Evolutionary conservation across 1,284 basidiomycete species (phyloP), one percentile per base, ranked within the genome.

Genomic region (Puccinia sorghi): DNA sequence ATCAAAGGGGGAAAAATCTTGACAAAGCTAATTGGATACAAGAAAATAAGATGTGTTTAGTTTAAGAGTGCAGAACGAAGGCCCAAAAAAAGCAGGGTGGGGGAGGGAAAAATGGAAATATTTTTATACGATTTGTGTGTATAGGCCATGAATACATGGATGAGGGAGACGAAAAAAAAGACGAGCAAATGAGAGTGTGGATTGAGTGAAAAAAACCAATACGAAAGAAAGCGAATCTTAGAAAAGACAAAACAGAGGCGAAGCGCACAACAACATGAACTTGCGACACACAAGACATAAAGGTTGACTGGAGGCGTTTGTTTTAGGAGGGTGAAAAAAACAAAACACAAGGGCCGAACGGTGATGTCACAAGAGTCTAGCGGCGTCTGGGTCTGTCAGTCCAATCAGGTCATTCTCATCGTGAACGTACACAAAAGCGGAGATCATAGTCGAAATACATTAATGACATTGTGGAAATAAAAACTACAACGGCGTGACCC

Each of bases 381-480:
- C 61, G 39, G 61, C 61, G 20, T 64, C 61, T 43, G 41, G n/a
- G 39, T 22, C 39, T n/a, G 39, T 20, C 39, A 20, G 37, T 61
- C 59, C 59, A 61, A 32, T 61, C 59, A 39, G 2, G 13, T 37
- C 59, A n/a, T 61, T 41, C 61, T 41, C 41, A 25, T 64, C 41
- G 39, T 22, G 41, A 64, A 39, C 17, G 59, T 46, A 64, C 61
- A 64, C 41, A 64, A 63, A 3, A 43, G 59, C 15, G 37, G 20
- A 41, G 61, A 64, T 46, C 20, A 8, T 46, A 46, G 61, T n/a
- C 41, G 61, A 64, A 64, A 64, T 64, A 64, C 61, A 64, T 64
- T 64, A 64, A 46, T 39, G 61, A 41, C 2, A 32, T 46, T 32
- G 59, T 25, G 22, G 41, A 27, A 64, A 46, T 46, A 64, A 64